phyloP scores from a whole-genome alignment of 306 rosid genomes.

The Pyrus communis region DNA sequence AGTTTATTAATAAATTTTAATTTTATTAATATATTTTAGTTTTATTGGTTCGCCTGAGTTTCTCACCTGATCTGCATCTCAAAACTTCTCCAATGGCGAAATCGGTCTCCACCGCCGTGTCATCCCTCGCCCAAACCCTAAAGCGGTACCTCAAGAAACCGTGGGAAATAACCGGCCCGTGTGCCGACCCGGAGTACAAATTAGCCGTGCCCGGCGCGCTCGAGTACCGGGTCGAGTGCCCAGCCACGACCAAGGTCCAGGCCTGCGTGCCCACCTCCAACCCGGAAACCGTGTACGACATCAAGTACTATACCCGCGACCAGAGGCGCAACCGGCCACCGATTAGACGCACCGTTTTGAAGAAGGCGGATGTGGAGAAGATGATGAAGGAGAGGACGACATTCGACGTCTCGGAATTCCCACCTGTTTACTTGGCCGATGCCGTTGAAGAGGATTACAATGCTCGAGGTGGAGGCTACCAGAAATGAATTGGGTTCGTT shows the following conservation, averaged over 20 bases:
- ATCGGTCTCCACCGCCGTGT: slow-evolving; percentile 4
- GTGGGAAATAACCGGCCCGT: slow-evolving; percentile 95
- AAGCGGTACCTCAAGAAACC: slow-evolving; percentile 78
- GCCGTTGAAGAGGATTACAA: slow-evolving; percentile 53
- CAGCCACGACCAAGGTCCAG: slow-evolving; percentile 48
- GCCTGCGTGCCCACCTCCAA: slow-evolving; percentile 55
- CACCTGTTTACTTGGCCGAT: slow-evolving; percentile 54
- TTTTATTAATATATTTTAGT: no score
- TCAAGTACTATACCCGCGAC: slow-evolving; percentile 74
- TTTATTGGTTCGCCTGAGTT: no score
- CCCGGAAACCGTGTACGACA: slow-evolving; percentile 83
- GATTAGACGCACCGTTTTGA: slow-evolving; percentile 50
- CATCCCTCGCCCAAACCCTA: slow-evolving; percentile 43
- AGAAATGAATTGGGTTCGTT: slow-evolving; percentile 21
- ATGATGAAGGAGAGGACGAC: slow-evolving; percentile 49
- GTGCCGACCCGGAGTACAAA: slow-evolving; percentile 67
- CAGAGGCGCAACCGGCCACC: slow-evolving; percentile 98
- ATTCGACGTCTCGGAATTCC: slow-evolving; percentile 50
- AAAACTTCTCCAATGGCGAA: slow-evolving; percentile 23
- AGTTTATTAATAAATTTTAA: no score
- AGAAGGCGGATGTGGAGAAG: slow-evolving; percentile 55
- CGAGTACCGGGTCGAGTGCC: slow-evolving; percentile 73
- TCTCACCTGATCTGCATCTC: not conserved
- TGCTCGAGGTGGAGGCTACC: slow-evolving; percentile 88
- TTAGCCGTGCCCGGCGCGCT: slow-evolving; percentile 50